These are phyloP conservation scores for maize (Zea mays) DNA, from an alignment of 176 grass and related monocot species.

Conservation along the genomic window DNA sequence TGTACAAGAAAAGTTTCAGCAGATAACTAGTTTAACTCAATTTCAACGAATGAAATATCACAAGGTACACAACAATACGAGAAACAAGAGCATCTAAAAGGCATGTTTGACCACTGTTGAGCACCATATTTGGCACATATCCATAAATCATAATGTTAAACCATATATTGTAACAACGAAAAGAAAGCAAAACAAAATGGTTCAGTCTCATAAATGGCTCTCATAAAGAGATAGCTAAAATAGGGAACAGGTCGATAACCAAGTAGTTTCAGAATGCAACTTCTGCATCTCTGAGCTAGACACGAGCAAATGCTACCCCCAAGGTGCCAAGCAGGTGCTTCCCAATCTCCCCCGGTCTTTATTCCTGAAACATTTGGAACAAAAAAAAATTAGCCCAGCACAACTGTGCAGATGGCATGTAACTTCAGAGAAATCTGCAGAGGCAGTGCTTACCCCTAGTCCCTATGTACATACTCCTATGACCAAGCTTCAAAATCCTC, in stretches of 20 bases:
- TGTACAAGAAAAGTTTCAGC: background rate
- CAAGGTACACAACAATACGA: background rate
- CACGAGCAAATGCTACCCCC: conserved; percentile 37
- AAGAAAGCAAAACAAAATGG: conserved; percentile 7
- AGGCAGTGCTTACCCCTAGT: conserved; percentile 29
- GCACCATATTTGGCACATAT: background rate
- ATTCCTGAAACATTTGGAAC: conserved; percentile 41
- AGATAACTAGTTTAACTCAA: background rate
- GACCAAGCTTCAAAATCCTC: conserved; percentile 23
- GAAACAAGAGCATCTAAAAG: conserved; percentile 1
- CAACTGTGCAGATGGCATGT: background rate
- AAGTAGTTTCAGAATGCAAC: conserved; percentile 45
- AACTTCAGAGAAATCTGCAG: background rate
- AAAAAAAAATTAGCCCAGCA: background rate
- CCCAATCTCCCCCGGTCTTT: conserved; percentile 43
- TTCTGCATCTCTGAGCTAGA: conserved; percentile 49
- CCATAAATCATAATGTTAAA: conserved; percentile 14
- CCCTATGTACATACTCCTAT: conserved; percentile 45
- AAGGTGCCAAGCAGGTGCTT: conserved; percentile 47
- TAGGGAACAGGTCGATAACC: conserved; percentile 33
- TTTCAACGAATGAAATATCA: conserved; percentile 1
- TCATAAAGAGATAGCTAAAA: conserved; percentile 34
- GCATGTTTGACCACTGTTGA: background rate
- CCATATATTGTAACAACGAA: conserved; percentile 27
- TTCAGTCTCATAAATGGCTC: conserved; percentile 35